These are phyloP conservation scores for Colletotrichum sp. DNA, from an alignment of 2,329 filamentous ascomycete species.

Conservation along the genomic window DNA sequence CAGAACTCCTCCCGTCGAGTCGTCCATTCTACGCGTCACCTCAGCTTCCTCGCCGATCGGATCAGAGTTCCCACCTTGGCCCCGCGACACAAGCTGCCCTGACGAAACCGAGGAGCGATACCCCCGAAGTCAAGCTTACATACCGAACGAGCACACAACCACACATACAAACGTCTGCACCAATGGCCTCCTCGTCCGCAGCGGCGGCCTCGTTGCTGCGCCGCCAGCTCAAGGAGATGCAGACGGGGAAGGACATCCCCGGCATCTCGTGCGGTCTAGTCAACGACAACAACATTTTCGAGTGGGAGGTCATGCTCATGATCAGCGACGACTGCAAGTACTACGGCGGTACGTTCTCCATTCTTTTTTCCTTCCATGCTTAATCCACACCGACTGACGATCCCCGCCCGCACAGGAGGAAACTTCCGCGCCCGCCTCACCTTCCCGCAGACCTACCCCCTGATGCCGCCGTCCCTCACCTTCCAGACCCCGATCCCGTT, in stretches of 20 bases:
- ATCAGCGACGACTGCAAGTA: slow-evolving; percentile 92
- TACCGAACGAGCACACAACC: not conserved
- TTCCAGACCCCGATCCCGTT: slow-evolving; percentile 85
- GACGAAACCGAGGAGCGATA: not conserved
- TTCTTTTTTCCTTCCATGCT: not conserved
- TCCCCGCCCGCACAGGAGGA: slow-evolving; percentile 63
- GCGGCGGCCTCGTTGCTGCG: slow-evolving; percentile 76
- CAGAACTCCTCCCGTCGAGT: accelerated
- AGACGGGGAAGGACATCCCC: slow-evolving; percentile 86
- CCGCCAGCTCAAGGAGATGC: slow-evolving; percentile 93
- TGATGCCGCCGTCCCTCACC: slow-evolving; percentile 84
- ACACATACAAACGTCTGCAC: not conserved
- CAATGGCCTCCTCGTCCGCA: slow-evolving; percentile 48
- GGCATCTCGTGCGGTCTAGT: slow-evolving; percentile 93
- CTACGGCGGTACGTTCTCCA: slow-evolving; percentile 75
- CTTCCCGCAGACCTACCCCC: slow-evolving; percentile 88
- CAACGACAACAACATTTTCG: slow-evolving; percentile 85
- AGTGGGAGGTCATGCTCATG: slow-evolving; percentile 99
- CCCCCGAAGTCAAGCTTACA: not conserved
- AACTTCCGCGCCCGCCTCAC: slow-evolving; percentile 87
- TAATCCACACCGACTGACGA: not conserved
- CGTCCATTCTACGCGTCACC: not conserved
- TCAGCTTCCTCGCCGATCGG: not conserved
- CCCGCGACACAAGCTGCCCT: not conserved
- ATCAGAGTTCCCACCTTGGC: not conserved